Evolutionary conservation across 2,329 filamentous ascomycete genomes (phyloP), one percentile per base, ranked within the genome.

Genomic region (Ustulina deusta): DNA sequence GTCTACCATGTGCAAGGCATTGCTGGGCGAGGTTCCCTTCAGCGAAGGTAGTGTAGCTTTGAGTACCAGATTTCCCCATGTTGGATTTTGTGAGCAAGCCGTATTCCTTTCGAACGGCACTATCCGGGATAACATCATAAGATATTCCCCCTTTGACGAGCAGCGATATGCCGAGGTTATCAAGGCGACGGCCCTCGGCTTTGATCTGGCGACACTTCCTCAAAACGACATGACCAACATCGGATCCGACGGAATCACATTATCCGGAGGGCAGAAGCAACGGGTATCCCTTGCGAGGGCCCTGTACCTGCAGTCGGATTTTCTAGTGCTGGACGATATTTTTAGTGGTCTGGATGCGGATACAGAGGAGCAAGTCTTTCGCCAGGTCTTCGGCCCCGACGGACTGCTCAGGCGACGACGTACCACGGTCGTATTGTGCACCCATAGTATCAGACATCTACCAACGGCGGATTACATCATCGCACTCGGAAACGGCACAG

Each of bases 221-320:
- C 64, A 76, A 1, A 77, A 78, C 1, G 82, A 84, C 46, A 68
- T 72, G 10, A 83, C 82, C 0, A 73, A 78, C 1, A 76, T 85
- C 42, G 83, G 83, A 2, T 83, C 81, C 56, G 81, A 82, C 34
- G 83, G 84, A 0, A 77, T 83, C 57, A 79, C 79, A 7, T 76
- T 86, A 0, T 83, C 81, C 4, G 83, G 84, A 10, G 83, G 83
- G 0, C 83, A 86, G 67, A 81, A 80, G 68, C 81, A 83, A 64
- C 79, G 82, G 13, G 75, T 83, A 2, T 70, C 75, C 3, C 60
- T 80, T 36, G 78, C 78, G 3, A 71, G 79, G 9, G 75, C 77
- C 3, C 66, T 81, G 0, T 81, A 79, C 55, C 58, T 76, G 1
- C 68, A 76, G 1, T 65, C 74, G 6, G 69, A 74, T 15, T 56